Conservation (phyloP, 2,329 filamentous ascomycete species). For the Leptodontidium sp. region DNA sequence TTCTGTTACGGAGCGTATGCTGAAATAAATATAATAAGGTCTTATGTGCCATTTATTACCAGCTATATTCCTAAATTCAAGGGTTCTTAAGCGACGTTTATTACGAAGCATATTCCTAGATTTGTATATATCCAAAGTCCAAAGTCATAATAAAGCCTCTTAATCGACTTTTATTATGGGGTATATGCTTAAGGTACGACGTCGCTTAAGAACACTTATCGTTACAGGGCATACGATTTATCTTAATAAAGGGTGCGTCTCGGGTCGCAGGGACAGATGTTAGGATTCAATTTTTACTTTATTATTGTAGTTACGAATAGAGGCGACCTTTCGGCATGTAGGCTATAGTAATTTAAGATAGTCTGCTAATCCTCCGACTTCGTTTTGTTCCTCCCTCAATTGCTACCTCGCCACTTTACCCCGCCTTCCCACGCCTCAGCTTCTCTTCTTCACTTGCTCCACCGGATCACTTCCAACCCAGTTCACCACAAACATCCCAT, state of each 20-base stretch:
- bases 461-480: neutral
- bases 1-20: neutral
- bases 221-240: neutral
- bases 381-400: constrained; percentile 1
- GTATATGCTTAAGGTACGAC: neutral
- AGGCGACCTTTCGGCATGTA: too few species aligned
- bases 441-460: neutral
- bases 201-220: neutral
- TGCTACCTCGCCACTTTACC: constrained; percentile 1
- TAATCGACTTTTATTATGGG: neutral
- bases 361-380: constrained; percentile 2
- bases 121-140: neutral
- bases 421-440: neutral
- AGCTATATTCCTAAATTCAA: constrained; percentile 5
- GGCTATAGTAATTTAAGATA: too few species aligned
- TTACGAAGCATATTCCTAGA: neutral
- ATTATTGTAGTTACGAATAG: neutral
- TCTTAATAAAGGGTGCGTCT: too few species aligned
- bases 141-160: neutral
- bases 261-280: neutral
- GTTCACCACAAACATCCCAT: too few species aligned
- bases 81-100: neutral
- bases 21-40: neutral
- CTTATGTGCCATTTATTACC: neutral
- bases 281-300: neutral